A percentile compares a stretch with the other conserved stretches of the same genome.
phyloP scores from a whole-genome alignment of 192 early-diverging fungal genomes.

The Mortierella claussenii region DNA sequence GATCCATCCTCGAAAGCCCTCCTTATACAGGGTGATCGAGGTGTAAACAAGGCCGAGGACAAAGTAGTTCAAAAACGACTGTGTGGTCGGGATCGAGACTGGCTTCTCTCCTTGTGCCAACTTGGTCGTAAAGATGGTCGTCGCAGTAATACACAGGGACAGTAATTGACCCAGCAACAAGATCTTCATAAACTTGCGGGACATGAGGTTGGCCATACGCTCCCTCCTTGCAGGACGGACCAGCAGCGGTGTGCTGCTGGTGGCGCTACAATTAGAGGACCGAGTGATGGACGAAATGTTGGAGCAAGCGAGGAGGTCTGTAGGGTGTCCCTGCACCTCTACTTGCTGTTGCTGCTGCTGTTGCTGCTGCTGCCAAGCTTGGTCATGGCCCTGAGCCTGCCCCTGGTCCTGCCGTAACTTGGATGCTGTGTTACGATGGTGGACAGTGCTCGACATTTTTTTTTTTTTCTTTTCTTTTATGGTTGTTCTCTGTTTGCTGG shows the following conservation, averaged over 20 bases:
- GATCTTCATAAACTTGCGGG: conserved; percentile 53
- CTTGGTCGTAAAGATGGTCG: conserved; percentile 72
- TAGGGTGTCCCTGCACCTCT: not conserved
- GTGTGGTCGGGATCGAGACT: conserved; percentile 72
- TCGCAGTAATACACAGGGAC: conserved; percentile 81
- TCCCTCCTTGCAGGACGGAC: conserved; percentile 1
- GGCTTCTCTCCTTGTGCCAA: conserved; percentile 61
- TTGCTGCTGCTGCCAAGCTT: no score
- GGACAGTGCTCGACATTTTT: not conserved
- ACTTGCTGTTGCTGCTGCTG: not conserved
- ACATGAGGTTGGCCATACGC: conserved; percentile 6
- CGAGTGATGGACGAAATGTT: not conserved
- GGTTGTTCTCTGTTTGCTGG: no score
- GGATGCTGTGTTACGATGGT: not conserved
- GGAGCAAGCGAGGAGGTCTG: not conserved
- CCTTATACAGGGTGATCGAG: conserved; percentile 59
- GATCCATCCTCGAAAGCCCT: conserved; percentile 60
- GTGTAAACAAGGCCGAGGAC: conserved; percentile 70
- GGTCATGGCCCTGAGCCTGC: no score
- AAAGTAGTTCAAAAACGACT: conserved; percentile 78
- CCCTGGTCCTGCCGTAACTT: not conserved
- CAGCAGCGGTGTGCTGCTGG: conserved; percentile 6
- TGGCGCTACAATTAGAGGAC: not conserved
- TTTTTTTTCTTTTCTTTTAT: not conserved
- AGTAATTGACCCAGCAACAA: conserved; percentile 73